These are phyloP conservation scores for Fraxinus dipetala DNA, from an alignment of 305 asterid species.

Conservation along the genomic window DNA sequence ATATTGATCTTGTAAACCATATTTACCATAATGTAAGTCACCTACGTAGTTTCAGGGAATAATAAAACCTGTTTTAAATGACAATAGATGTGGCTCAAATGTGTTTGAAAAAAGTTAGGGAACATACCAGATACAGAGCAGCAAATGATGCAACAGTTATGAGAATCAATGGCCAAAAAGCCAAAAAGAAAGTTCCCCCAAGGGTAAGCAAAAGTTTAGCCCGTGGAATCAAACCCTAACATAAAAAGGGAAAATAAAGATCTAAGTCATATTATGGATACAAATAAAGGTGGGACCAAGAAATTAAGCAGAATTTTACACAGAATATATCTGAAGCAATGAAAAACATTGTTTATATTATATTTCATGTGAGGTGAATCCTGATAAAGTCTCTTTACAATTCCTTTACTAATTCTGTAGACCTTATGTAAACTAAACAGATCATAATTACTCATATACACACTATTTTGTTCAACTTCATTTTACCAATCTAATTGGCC, in stretches of 20 bases:
- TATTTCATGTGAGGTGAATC: neutral
- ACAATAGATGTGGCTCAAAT: neutral
- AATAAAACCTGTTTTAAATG: neutral
- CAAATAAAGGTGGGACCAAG: neutral
- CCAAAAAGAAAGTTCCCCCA: constrained; percentile 89
- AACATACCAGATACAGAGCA: constrained; percentile 73
- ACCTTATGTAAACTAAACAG: neutral
- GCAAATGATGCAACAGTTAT: constrained; percentile 56
- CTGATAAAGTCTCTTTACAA: neutral
- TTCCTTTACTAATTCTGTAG: neutral
- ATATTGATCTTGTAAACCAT: neutral
- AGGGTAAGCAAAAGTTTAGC: constrained; percentile 74
- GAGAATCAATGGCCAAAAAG: constrained; percentile 83
- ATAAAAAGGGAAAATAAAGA: constrained; percentile 12
- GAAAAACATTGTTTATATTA: neutral
- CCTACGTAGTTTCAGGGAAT: neutral
- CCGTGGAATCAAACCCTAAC: constrained; percentile 89
- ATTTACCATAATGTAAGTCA: neutral
- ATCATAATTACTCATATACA: neutral
- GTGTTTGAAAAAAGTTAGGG: neutral
- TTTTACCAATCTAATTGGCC: neutral
- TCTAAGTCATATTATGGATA: neutral
- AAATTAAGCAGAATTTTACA: neutral
- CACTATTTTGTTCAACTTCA: neutral
- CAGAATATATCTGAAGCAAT: neutral